These are phyloP conservation scores for Neonectria hederae DNA, from an alignment of 2,329 filamentous ascomycete species.

Conservation along the genomic window DNA sequence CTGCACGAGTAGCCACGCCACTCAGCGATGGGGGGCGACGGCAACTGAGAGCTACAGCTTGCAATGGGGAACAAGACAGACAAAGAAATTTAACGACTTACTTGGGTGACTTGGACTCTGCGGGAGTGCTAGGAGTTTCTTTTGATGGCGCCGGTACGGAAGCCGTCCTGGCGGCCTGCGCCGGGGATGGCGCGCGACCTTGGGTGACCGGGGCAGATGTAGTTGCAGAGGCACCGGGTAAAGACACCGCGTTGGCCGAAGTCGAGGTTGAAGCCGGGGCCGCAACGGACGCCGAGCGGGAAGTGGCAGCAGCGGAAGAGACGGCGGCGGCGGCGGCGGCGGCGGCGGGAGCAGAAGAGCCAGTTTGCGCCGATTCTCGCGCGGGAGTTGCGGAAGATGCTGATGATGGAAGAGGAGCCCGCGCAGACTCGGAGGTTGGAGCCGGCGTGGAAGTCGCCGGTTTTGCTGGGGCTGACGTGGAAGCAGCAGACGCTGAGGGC, in stretches of 20 bases:
- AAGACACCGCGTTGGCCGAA: slow-evolving; percentile 25
- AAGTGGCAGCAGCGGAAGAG: slow-evolving; percentile 9
- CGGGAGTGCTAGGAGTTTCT: slow-evolving; percentile 10
- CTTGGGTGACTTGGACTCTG: slow-evolving; percentile 18
- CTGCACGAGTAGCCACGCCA: slow-evolving; percentile 39
- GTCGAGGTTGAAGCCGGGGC: not conserved
- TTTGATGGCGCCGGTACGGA: slow-evolving; percentile 4
- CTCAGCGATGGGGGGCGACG: slow-evolving; percentile 20
- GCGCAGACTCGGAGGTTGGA: slow-evolving; percentile 37
- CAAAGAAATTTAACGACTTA: slow-evolving; percentile 12
- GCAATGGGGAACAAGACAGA: not conserved
- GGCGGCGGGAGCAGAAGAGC: slow-evolving; percentile 11
- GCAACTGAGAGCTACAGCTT: not conserved
- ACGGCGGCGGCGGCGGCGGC: slow-evolving; percentile 13
- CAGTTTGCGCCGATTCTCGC: slow-evolving; percentile 22
- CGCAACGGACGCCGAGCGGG: slow-evolving; percentile 13
- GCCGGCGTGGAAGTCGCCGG: slow-evolving; percentile 34
- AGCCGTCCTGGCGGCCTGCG: slow-evolving; percentile 16
- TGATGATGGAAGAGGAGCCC: slow-evolving; percentile 21
- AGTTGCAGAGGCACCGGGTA: slow-evolving; percentile 23
- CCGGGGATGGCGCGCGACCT: slow-evolving; percentile 33
- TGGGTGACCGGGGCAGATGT: slow-evolving; percentile 25
- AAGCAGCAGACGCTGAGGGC: slow-evolving; percentile 35
- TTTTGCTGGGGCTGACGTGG: slow-evolving; percentile 31
- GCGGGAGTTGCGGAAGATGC: slow-evolving; percentile 27